These are phyloP conservation scores for Penicillium sp. DNA, from an alignment of 2,329 filamentous ascomycete species.

Conservation along the genomic window DNA sequence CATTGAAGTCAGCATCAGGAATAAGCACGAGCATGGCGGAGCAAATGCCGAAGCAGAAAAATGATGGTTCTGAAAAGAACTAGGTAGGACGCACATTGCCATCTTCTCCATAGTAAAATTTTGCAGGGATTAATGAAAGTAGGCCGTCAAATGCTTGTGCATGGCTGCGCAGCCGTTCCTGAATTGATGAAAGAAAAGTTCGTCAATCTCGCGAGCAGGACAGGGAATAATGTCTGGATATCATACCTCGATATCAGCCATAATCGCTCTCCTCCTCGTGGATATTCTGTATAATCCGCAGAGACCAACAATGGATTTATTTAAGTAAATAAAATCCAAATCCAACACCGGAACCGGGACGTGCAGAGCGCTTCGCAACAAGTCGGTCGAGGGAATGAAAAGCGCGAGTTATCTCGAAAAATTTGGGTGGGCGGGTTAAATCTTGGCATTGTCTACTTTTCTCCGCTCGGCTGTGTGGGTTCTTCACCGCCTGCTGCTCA, in stretches of 20 bases:
- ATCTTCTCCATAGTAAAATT: slow-evolving; percentile 88
- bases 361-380: slow-evolving; percentile 19
- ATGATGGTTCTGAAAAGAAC: slow-evolving; percentile 18
- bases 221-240: slow-evolving; percentile 12
- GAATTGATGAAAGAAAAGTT: slow-evolving; percentile 28
- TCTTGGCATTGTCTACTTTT: slow-evolving; percentile 40
- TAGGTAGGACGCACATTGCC: slow-evolving; percentile 68
- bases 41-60: slow-evolving; percentile 22
- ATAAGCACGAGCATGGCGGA: slow-evolving; percentile 8
- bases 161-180: slow-evolving; percentile 56
- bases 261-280: slow-evolving; percentile 23
- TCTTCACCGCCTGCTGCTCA: slow-evolving; percentile 24
- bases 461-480: slow-evolving; percentile 36
- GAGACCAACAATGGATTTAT: neutral
- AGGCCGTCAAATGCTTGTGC: slow-evolving; percentile 84
- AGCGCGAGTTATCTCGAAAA: slow-evolving; percentile 40
- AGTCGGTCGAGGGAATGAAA: slow-evolving; percentile 25
- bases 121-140: slow-evolving; percentile 84
- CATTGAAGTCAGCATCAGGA: slow-evolving; percentile 23
- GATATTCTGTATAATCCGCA: neutral
- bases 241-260: slow-evolving; percentile 49
- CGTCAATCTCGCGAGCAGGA: slow-evolving; percentile 28
- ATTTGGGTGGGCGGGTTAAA: slow-evolving; percentile 44
- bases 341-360: slow-evolving; percentile 18
- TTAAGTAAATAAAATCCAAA: slow-evolving; percentile 5